These are phyloP conservation scores for Fusarium buharicum DNA, from an alignment of 2,329 filamentous ascomycete species.

Conservation along the genomic window DNA sequence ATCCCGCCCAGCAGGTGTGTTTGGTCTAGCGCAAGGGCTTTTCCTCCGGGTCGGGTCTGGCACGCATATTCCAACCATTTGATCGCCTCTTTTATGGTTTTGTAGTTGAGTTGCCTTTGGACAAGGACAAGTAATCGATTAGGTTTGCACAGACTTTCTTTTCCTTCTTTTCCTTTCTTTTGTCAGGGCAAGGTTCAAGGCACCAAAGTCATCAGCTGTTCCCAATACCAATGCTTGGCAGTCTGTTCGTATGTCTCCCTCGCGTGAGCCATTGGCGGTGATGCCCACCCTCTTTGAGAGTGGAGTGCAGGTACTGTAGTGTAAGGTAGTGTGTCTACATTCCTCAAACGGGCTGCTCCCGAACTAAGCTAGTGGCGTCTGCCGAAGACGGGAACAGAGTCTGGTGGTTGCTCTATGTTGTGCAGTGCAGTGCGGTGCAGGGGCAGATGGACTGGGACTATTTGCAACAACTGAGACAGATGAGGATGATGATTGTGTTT, in stretches of 20 bases:
- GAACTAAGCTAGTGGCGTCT: constrained; percentile 39
- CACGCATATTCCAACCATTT: constrained; percentile 30
- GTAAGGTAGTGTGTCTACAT: constrained; percentile 28
- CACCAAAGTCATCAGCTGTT: constrained; percentile 4
- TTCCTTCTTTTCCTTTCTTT: not conserved
- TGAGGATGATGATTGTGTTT: constrained; percentile 9
- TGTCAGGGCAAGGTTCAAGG: constrained; percentile 6
- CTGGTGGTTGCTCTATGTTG: constrained; percentile 18
- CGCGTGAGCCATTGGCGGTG: constrained; percentile 16
- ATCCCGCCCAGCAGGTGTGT: constrained; percentile 23
- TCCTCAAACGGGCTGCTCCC: constrained; percentile 44
- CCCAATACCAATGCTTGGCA: not conserved
- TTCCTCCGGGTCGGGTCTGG: constrained; percentile 3
- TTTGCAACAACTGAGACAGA: constrained; percentile 33
- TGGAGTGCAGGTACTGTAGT: not conserved
- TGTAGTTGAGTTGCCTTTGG: constrained; percentile 1
- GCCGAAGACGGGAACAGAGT: constrained; percentile 25
- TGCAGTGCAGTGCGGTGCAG: no score
- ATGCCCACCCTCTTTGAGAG: constrained; percentile 25
- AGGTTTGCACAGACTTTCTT: not conserved
- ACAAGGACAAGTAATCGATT: constrained; percentile 11
- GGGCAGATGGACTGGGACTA: constrained; percentile 28
- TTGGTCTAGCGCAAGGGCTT: constrained; percentile 14
- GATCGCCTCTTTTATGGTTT: constrained; percentile 9
- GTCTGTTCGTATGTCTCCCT: constrained; percentile 14